These are phyloP conservation scores for Thielaviopsis populi DNA, from an alignment of 2,329 filamentous ascomycete genomes.

Conservation along the genomic window DNA sequence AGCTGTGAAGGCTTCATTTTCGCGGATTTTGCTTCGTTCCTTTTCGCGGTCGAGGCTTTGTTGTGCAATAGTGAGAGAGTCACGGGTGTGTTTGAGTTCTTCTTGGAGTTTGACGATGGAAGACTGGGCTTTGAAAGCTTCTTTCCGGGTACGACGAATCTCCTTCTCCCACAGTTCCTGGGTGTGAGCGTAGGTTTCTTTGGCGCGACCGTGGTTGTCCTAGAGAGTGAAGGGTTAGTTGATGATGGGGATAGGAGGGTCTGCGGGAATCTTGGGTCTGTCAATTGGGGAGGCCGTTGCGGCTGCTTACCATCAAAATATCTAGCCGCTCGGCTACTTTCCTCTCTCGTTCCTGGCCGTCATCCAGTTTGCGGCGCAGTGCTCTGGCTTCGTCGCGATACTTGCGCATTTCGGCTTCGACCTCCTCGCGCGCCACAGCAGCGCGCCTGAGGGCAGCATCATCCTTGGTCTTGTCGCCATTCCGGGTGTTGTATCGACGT, in stretches of 20 bases:
- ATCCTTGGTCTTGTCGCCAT: not conserved
- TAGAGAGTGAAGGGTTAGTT: conserved; percentile 23
- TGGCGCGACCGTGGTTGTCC: conserved; percentile 56
- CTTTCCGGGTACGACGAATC: conserved; percentile 52
- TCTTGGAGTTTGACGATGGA: conserved; percentile 56
- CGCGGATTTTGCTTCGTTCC: conserved; percentile 42
- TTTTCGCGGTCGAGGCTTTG: conserved; percentile 48
- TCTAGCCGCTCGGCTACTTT: conserved; percentile 53
- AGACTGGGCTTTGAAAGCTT: conserved; percentile 61
- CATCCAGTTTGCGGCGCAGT: conserved; percentile 45
- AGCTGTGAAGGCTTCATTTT: conserved; percentile 55
- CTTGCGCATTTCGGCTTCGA: conserved; percentile 50
- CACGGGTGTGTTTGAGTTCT: conserved; percentile 49
- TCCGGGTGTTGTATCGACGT: conserved; percentile 24
- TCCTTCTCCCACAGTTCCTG: conserved; percentile 60
- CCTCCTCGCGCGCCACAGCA: conserved; percentile 54
- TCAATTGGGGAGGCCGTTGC: no score
- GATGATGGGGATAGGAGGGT: not conserved
- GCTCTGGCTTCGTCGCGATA: conserved; percentile 44
- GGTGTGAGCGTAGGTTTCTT: conserved; percentile 53
- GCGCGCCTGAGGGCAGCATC: conserved; percentile 52
- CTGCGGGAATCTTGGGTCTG: not conserved
- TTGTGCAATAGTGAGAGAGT: conserved; percentile 39
- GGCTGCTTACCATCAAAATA: conserved; percentile 46
- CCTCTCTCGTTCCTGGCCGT: conserved; percentile 50